A percentile compares a stretch with the other conserved stretches of the same genome.
These are phyloP conservation scores for Nothophoma quercina DNA, from an alignment of 2,329 filamentous ascomycete species.

Conservation along the genomic window DNA sequence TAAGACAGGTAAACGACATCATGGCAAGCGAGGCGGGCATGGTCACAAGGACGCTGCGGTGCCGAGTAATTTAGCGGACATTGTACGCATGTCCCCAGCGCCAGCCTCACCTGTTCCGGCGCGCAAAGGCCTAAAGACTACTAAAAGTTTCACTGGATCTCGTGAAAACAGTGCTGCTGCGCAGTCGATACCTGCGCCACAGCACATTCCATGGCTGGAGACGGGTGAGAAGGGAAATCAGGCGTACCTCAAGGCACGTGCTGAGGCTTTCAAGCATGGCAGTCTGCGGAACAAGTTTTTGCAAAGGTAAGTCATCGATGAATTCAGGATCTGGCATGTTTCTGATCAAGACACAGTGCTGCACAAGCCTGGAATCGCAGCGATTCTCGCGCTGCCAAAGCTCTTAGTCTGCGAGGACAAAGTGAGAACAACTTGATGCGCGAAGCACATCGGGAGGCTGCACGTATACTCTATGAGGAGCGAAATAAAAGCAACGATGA, in stretches of 20 bases:
- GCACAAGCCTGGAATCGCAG: conserved; percentile 99
- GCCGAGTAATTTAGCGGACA: conserved; percentile 86
- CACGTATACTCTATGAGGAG: conserved; percentile 89
- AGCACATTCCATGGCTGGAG: conserved; percentile 95
- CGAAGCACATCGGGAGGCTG: conserved; percentile 94
- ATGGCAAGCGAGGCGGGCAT: conserved; percentile 88
- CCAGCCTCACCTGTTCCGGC: conserved; percentile 68
- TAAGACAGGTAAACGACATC: conserved; percentile 87
- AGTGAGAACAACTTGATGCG: conserved; percentile 98
- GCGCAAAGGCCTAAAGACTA: conserved; percentile 67
- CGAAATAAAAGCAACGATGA: conserved; percentile 75
- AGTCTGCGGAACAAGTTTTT: conserved; percentile 96
- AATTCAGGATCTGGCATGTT: not conserved
- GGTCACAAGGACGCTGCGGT: conserved; percentile 62
- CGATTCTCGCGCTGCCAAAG: conserved; percentile 94
- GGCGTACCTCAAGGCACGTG: conserved; percentile 91
- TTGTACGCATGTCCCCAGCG: conserved; percentile 93
- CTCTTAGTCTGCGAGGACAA: conserved; percentile 89
- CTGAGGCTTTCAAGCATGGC: conserved; percentile 96
- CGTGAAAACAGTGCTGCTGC: conserved; percentile 82
- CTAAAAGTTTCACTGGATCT: conserved; percentile 70
- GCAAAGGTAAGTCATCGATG: conserved; percentile 71
- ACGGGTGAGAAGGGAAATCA: conserved; percentile 91
- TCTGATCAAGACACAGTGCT: conserved; percentile 69
- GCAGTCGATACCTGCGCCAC: conserved; percentile 83